phyloP scores from a whole-genome alignment of 2,329 filamentous ascomycete genomes.

The Mycosphaerella sp. region DNA sequence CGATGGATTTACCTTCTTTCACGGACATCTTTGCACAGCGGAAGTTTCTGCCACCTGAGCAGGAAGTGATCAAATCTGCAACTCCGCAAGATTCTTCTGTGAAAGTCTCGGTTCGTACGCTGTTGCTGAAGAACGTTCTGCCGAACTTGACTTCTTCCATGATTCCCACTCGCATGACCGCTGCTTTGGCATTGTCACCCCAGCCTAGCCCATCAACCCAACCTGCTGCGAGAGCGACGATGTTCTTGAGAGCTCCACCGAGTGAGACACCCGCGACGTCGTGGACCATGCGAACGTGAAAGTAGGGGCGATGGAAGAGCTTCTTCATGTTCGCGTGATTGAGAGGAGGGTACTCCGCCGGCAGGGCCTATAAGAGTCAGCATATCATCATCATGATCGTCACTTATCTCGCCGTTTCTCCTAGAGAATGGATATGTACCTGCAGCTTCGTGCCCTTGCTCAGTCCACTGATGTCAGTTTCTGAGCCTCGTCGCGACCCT shows the following conservation, averaged over 20 bases:
- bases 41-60: constrained; percentile 87
- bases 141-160: constrained; percentile 97
- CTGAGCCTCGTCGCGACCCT: constrained; percentile 37
- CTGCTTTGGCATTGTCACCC: constrained; percentile 99
- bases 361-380: constrained; percentile 49
- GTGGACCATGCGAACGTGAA: constrained; percentile 88
- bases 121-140: constrained; percentile 82
- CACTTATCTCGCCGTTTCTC: neutral
- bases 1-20: constrained; percentile 69
- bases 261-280: constrained; percentile 97
- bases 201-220: constrained; percentile 94
- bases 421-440: neutral
- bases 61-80: constrained; percentile 91
- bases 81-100: constrained; percentile 96
- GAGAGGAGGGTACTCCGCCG: constrained; percentile 75
- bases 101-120: constrained; percentile 76
- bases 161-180: constrained; percentile 91
- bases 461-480: constrained; percentile 25
- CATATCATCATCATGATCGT: neutral
- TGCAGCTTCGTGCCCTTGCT: constrained; percentile 40
- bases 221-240: constrained; percentile 87
- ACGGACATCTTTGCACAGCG: constrained; percentile 85
- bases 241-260: constrained; percentile 91
- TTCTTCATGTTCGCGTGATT: constrained; percentile 76
- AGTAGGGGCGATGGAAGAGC: constrained; percentile 94